Evolutionary conservation across 2,329 filamentous ascomycete genomes (phyloP), one percentile per base, ranked within the genome.

Genomic region (Ophiosphaerella korrae): DNA sequence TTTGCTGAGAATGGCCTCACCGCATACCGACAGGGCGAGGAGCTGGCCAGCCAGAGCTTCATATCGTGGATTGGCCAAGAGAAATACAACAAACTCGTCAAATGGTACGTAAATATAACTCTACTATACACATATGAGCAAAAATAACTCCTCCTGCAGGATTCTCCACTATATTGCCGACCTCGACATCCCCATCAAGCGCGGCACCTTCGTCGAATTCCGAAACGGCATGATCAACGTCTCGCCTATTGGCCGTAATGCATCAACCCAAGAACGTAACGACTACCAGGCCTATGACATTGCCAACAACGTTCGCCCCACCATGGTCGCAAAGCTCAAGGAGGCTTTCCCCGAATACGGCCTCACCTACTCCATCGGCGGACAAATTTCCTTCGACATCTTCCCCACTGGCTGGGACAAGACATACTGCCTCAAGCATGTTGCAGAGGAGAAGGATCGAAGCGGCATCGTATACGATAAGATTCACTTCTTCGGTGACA

Each of bases 371-470:
- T 93, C 91, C 57, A 96, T 99, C 67, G 94, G 94, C 64, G 94
- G 94, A 45, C 91, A 97, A 73, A 97, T 99, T 77, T 97, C 92
- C 53, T 99, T 99, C 75, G 94, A 99, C 72, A 89, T 97, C 67
- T 99, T 99, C 83, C 94, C 94, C 58, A 84, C 81, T 2, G 94
- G 94, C 70, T 99, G 94, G 94, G 94, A 99, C 80, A 99, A 97
- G 86, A 96, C 90, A 8, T 99, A 96, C 83, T 97, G 92, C 79
- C 82, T 97, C 62, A 81, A 84, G 65, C 92, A 97, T 76, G 80
- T 97, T 55, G 90, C 94, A 78, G 83, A 83, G 58, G 92, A 97
- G 75, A 87, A 88, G 66, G 72, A 76, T 14, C 60, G 74, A 73
- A 87, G 84, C 67, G 87, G 88, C 56, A 80, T 95, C 57, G 78